Percentiles rank a stretch among this genome's conserved stretches.
phyloP scores from a whole-genome alignment of 2,329 filamentous ascomycete genomes.

The Verticillium zaregamsianum region DNA sequence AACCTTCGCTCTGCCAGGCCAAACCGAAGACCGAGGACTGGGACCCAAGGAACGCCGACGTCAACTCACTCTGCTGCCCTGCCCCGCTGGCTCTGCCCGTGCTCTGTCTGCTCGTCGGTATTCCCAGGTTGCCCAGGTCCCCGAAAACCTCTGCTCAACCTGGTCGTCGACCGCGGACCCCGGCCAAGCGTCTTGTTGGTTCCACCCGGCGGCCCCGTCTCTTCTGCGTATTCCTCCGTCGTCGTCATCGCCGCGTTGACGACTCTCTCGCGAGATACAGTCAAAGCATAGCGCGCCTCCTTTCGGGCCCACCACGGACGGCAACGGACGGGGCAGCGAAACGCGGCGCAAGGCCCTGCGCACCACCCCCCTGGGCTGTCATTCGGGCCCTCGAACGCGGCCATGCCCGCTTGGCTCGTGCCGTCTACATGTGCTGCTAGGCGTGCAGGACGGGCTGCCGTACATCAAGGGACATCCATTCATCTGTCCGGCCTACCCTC shows the following conservation, averaged over 20 bases:
- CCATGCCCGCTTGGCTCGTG: not conserved
- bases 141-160: not conserved
- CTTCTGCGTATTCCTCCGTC: not conserved
- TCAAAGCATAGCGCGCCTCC: not conserved
- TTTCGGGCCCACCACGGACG: not conserved
- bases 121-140: not conserved
- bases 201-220: not conserved
- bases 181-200: not conserved
- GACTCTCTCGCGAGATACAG: not conserved
- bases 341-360: not conserved
- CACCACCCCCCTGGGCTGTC: not conserved
- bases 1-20: not conserved
- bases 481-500: not conserved
- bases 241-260: not conserved
- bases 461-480: not conserved
- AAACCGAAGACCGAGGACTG: not conserved
- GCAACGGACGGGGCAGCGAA: not conserved
- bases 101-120: not conserved
- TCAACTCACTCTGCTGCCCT: not conserved
- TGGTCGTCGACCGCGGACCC: not conserved
- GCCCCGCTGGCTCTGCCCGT: not conserved
- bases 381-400: not conserved
- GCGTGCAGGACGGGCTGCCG: not conserved
- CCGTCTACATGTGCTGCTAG: not conserved
- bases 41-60: not conserved